phyloP scores from a whole-genome alignment of 2,329 filamentous ascomycete genomes.

The Hypoxylon sp. region DNA sequence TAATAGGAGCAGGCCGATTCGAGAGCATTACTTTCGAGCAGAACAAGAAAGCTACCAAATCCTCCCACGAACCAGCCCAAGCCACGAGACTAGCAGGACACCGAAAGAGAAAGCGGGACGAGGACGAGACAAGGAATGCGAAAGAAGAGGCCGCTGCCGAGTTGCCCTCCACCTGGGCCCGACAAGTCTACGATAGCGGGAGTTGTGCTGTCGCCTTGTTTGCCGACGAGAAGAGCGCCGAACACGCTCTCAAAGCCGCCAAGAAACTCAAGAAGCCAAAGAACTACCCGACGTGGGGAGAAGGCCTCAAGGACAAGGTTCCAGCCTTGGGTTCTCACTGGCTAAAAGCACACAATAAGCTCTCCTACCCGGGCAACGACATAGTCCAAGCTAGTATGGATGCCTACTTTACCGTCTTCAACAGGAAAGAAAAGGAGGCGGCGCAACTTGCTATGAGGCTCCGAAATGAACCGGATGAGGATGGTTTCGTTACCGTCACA shows the following conservation, averaged over 20 bases:
- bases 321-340: slow-evolving; percentile 68
- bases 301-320: slow-evolving; percentile 67
- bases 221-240: slow-evolving; percentile 83
- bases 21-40: slow-evolving; percentile 82
- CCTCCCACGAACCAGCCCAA: slow-evolving; percentile 59
- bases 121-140: slow-evolving; percentile 55
- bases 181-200: slow-evolving; percentile 77
- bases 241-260: slow-evolving; percentile 80
- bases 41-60: slow-evolving; percentile 58
- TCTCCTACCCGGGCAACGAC: slow-evolving; percentile 76
- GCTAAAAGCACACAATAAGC: slow-evolving; percentile 74
- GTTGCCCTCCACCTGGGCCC: slow-evolving; percentile 79
- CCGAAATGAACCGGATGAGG: slow-evolving; percentile 87
- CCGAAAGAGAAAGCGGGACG: slow-evolving; percentile 64
- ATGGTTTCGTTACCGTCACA: slow-evolving; percentile 94
- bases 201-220: slow-evolving; percentile 84
- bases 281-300: slow-evolving; percentile 75
- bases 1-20: slow-evolving; percentile 82
- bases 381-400: slow-evolving; percentile 81
- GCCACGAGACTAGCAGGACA: slow-evolving; percentile 55
- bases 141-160: slow-evolving; percentile 68
- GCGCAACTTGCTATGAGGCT: slow-evolving; percentile 71
- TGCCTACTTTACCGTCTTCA: slow-evolving; percentile 87
- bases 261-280: slow-evolving; percentile 70
- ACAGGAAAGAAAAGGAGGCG: slow-evolving; percentile 73